A percentile compares a stretch with the other conserved stretches of the same genome.
Evolutionary conservation across 2,329 filamentous ascomycete genomes (phyloP).

Genomic region (Phialocephala subalpina): DNA sequence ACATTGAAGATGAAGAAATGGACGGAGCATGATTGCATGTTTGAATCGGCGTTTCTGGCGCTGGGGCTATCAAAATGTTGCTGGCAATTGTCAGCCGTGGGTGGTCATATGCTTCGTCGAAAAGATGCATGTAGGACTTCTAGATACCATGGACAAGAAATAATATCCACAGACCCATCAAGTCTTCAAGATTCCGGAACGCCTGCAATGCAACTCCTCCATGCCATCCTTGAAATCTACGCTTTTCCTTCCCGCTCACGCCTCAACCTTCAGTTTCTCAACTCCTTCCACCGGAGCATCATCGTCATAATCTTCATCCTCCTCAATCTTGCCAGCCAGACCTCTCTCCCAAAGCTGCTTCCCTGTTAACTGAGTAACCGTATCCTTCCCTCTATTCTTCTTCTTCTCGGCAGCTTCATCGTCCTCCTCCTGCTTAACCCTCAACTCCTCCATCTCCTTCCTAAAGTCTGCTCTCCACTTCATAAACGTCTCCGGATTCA

Average conservation of each 20-base stretch:
- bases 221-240: slow-evolving; percentile 28
- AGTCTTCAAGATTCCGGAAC: slow-evolving; percentile 23
- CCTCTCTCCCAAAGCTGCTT: slow-evolving; percentile 82
- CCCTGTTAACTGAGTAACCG: slow-evolving; percentile 74
- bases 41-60: neutral
- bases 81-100: neutral
- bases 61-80: neutral
- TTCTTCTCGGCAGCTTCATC: slow-evolving; percentile 85
- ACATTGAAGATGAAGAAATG: slow-evolving; percentile 61
- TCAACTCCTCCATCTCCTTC: slow-evolving; percentile 81
- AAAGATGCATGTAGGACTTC: slow-evolving; percentile 5
- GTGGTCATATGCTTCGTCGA: neutral
- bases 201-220: slow-evolving; percentile 43
- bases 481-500: slow-evolving; percentile 86
- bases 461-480: slow-evolving; percentile 83
- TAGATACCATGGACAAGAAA: slow-evolving; percentile 9
- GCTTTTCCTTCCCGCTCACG: slow-evolving; percentile 32
- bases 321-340: slow-evolving; percentile 70
- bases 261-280: slow-evolving; percentile 76
- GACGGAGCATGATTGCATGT: slow-evolving; percentile 49
- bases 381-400: slow-evolving; percentile 78
- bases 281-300: slow-evolving; percentile 65
- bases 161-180: neutral
- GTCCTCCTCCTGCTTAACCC: slow-evolving; percentile 72
- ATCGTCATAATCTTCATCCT: slow-evolving; percentile 70